These are phyloP conservation scores for Apiospora koreana DNA, from an alignment of 2,329 filamentous ascomycete species.

Conservation along the genomic window DNA sequence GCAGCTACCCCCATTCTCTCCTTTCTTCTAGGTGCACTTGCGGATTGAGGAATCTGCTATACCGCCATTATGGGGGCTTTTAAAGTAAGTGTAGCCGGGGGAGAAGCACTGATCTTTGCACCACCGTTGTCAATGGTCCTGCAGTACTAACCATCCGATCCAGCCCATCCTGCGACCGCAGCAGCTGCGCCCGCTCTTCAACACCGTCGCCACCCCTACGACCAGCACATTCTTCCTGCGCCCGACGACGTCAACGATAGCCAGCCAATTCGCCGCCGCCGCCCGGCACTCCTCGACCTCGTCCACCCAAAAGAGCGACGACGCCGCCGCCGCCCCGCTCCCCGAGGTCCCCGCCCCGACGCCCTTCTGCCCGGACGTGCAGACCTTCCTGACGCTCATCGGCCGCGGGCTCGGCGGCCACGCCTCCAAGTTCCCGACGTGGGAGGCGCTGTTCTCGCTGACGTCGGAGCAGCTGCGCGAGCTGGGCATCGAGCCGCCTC, in stretches of 20 bases:
- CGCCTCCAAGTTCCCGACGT: conserved; percentile 82
- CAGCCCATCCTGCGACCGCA: conserved; percentile 32
- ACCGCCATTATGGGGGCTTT: conserved; percentile 17
- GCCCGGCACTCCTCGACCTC: neutral
- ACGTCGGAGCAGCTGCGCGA: conserved; percentile 77
- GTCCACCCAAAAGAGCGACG: neutral
- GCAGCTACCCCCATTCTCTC: neutral
- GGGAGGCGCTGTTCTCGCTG: conserved; percentile 87
- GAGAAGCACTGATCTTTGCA: neutral
- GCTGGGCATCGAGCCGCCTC: conserved; percentile 82
- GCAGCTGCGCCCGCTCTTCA: conserved; percentile 26
- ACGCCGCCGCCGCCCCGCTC: neutral
- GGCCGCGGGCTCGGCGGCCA: conserved; percentile 84
- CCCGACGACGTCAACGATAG: conserved; percentile 14
- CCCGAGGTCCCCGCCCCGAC: conserved; percentile 65
- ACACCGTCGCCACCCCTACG: neutral
- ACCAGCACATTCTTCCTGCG: conserved; percentile 9
- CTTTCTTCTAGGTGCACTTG: neutral
- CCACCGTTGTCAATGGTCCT: no score
- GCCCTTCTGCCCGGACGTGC: conserved; percentile 81
- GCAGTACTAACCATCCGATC: neutral
- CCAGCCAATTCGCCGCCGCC: conserved; percentile 12
- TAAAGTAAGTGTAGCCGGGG: conserved; percentile 11
- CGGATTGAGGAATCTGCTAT: neutral
- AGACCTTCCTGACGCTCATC: conserved; percentile 87